Conservation (phyloP, 345 rosid species). For the Fremontodendron californicum region DNA sequence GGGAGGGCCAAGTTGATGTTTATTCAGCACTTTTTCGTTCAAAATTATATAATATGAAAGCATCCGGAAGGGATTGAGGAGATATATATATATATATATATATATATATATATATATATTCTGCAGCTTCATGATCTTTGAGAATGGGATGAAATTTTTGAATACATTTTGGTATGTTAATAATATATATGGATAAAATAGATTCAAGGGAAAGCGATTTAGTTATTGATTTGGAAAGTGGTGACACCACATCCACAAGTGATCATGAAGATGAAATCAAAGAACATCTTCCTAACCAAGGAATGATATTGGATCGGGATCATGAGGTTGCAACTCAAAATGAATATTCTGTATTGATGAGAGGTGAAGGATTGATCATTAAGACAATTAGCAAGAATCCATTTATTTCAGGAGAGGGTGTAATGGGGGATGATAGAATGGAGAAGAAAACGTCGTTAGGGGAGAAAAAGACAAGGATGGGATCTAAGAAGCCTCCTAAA, state of each 20-base stretch:
- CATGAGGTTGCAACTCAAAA: neutral
- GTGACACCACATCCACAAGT: neutral
- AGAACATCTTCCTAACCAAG: neutral
- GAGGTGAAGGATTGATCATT: neutral
- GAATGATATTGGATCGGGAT: neutral
- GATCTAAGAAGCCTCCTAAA: slow-evolving; percentile 21
- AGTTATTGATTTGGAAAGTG: slow-evolving; percentile 29
- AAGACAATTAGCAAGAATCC: neutral
- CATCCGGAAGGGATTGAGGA: too few species aligned
- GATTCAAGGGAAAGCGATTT: slow-evolving; percentile 12
- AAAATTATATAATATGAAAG: too few species aligned
- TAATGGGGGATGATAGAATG: neutral
- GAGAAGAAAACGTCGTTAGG: slow-evolving; percentile 3
- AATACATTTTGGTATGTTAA: neutral
- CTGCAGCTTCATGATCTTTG: neutral
- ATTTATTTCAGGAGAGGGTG: slow-evolving; percentile 10
- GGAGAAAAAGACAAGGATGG: slow-evolving; percentile 10
- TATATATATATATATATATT: too few species aligned
- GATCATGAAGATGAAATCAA: slow-evolving; percentile 14
- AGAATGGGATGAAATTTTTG: neutral
- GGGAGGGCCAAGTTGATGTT: neutral
- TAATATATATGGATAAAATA: neutral
- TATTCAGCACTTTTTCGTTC: too few species aligned
- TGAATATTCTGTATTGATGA: neutral
- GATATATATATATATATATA: too few species aligned